Conservation (phyloP, 2,329 filamentous ascomycete species). For the Botrytis paeoniae region DNA sequence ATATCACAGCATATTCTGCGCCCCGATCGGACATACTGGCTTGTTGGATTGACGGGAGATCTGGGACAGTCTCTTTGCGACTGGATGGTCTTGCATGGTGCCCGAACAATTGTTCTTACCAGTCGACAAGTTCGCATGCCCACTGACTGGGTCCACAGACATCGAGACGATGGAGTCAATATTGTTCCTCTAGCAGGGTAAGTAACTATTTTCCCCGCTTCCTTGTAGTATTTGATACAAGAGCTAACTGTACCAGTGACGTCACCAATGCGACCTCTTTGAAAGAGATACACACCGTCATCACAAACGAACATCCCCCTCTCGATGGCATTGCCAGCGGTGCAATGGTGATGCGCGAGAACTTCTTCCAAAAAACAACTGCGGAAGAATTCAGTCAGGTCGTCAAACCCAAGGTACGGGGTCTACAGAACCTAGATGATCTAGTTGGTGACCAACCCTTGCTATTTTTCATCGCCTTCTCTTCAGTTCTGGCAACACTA, state of each 20-base stretch:
- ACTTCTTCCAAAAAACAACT: neutral
- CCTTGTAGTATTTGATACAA: neutral
- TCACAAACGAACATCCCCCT: neutral
- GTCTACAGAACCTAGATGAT: constrained; percentile 36
- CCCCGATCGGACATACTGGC: constrained; percentile 33
- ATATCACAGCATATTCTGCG: neutral
- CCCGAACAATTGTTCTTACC: constrained; percentile 32
- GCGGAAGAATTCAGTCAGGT: neutral
- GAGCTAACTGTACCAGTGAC: neutral
- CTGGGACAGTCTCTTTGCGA: constrained; percentile 41
- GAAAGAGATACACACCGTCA: neutral
- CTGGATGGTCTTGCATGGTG: constrained; percentile 44
- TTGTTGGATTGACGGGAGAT: constrained; percentile 33
- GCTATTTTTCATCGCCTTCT: constrained; percentile 44
- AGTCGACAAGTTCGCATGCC: constrained; percentile 29
- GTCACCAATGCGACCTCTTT: neutral
- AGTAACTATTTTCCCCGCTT: neutral
- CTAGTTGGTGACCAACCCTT: constrained; percentile 35
- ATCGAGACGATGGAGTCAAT: neutral
- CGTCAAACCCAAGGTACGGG: constrained; percentile 40
- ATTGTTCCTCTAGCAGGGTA: neutral
- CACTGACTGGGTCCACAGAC: neutral
- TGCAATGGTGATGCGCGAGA: neutral
- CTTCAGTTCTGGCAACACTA: constrained; percentile 38
- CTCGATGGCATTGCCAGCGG: neutral